Conservation (phyloP, 78 protist genomes). For the Diacronema lutheri region DNA sequence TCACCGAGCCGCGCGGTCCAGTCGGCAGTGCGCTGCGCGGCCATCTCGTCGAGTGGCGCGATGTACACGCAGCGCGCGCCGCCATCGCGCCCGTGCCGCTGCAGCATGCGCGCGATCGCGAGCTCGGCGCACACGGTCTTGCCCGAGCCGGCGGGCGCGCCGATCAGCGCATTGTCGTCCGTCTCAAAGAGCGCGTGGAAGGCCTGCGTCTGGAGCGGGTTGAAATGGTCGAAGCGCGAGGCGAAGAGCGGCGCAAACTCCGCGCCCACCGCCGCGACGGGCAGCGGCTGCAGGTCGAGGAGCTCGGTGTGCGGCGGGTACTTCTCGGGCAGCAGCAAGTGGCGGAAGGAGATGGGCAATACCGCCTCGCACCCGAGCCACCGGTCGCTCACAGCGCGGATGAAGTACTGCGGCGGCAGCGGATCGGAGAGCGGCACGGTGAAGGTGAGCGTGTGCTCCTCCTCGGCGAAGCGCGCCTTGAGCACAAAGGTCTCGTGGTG, state of each 20-base stretch:
- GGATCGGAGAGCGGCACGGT: constrained; percentile 93
- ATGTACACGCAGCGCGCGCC: constrained; percentile 37
- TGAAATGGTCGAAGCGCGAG: constrained; percentile 57
- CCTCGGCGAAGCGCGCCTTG: constrained; percentile 61
- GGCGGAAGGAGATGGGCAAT: constrained; percentile 90
- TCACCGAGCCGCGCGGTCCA: constrained; percentile 26
- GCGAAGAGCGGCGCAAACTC: constrained; percentile 22
- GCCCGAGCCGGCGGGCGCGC: constrained; percentile 96
- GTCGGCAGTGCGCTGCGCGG: constrained; percentile 28
- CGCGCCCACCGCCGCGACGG: constrained; percentile 64
- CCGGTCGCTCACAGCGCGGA: constrained; percentile 77
- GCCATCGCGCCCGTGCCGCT: neutral
- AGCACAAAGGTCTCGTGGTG: constrained; percentile 86
- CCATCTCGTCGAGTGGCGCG: constrained; percentile 45
- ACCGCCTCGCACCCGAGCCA: constrained; percentile 89
- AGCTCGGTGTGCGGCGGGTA: constrained; percentile 83
- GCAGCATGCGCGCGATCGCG: constrained; percentile 67
- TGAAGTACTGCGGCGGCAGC: constrained; percentile 96
- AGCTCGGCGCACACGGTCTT: constrained; percentile 95
- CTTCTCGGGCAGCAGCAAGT: constrained; percentile 88
- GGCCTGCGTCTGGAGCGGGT: constrained; percentile 91
- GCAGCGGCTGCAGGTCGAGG: constrained; percentile 85
- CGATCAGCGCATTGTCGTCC: constrained; percentile 76
- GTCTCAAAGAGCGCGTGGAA: constrained; percentile 73
- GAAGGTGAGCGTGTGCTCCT: constrained; percentile 76